These are phyloP conservation scores for Dispira simplex DNA, from an alignment of 192 early-diverging fungal species.

Conservation along the genomic window DNA sequence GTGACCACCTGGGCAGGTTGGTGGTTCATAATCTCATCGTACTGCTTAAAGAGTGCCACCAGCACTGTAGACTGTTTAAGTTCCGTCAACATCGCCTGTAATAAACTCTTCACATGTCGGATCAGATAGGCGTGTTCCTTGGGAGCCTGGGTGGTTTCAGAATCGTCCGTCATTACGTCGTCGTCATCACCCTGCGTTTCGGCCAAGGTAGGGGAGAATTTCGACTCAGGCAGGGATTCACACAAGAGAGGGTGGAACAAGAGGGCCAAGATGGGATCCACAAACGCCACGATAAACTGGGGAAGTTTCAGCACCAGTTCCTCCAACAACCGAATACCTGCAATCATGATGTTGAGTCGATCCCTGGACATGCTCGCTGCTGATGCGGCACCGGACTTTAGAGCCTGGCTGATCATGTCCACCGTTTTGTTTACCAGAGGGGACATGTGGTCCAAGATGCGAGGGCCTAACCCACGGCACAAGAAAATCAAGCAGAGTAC, in stretches of 20 bases:
- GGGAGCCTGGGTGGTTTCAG: slow-evolving; percentile 19
- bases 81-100: slow-evolving; percentile 33
- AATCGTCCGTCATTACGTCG: slow-evolving; percentile 20
- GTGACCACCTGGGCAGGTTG: slow-evolving; percentile 27
- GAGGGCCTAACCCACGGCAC: slow-evolving; percentile 12
- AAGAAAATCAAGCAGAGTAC: background rate
- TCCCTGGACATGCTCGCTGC: slow-evolving; percentile 11
- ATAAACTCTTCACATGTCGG: slow-evolving; percentile 24
- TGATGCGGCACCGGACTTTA: background rate
- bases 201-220: background rate
- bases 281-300: slow-evolving; percentile 5
- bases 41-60: slow-evolving; percentile 36
- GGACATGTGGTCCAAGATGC: slow-evolving; percentile 12
- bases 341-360: background rate
- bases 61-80: slow-evolving; percentile 48
- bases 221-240: background rate
- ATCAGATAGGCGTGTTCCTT: slow-evolving; percentile 20
- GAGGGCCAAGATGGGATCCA: background rate
- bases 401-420: background rate
- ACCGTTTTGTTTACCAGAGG: slow-evolving; percentile 11
- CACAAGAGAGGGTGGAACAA: slow-evolving; percentile 4
- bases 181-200: background rate
- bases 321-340: slow-evolving; percentile 6
- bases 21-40: slow-evolving; percentile 16
- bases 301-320: slow-evolving; percentile 10